These are phyloP conservation scores for Stachybotrys elegans DNA, from an alignment of 2,329 filamentous ascomycete genomes.

Conservation along the genomic window DNA sequence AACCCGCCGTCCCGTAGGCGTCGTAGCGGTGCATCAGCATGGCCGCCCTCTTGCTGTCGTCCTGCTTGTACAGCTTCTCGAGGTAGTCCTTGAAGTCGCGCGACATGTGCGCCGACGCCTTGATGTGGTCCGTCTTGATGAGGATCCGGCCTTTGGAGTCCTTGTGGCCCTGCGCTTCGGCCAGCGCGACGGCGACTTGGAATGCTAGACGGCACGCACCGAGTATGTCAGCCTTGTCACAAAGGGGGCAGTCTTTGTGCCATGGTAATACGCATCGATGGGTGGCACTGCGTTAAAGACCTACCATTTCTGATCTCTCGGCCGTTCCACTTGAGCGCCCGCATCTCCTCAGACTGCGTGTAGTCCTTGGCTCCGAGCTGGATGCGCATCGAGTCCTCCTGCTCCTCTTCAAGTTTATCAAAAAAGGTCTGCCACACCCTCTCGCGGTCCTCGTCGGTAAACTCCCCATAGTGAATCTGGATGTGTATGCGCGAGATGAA, in stretches of 20 bases:
- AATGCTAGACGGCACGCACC: conserved; percentile 2
- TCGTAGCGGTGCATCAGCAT: conserved; percentile 5
- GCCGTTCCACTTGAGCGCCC: conserved; percentile 4
- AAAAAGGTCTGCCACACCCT: conserved; percentile 18
- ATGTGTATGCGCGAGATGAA: conserved; percentile 24
- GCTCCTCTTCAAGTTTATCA: conserved; percentile 5
- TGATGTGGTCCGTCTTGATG: conserved; percentile 16
- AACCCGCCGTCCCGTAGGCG: neutral
- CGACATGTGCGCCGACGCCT: conserved; percentile 15
- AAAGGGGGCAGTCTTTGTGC: neutral
- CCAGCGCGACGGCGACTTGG: conserved; percentile 7
- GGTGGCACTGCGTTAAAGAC: neutral
- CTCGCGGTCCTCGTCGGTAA: conserved; percentile 17
- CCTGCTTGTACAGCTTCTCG: conserved; percentile 4
- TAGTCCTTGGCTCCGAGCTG: conserved; percentile 4
- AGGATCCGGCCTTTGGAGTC: conserved; percentile 10
- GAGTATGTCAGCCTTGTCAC: neutral
- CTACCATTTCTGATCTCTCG: conserved; percentile 6
- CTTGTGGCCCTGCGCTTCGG: conserved; percentile 8
- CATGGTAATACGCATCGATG: neutral
- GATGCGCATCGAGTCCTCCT: conserved; percentile 4
- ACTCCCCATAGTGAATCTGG: conserved; percentile 18
- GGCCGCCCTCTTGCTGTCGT: conserved; percentile 4
- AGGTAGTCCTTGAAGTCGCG: conserved; percentile 16
- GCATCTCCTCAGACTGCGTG: conserved; percentile 1